phyloP scores from a whole-genome alignment of 2,329 filamentous ascomycete species.

The Westerdykella sp. region DNA sequence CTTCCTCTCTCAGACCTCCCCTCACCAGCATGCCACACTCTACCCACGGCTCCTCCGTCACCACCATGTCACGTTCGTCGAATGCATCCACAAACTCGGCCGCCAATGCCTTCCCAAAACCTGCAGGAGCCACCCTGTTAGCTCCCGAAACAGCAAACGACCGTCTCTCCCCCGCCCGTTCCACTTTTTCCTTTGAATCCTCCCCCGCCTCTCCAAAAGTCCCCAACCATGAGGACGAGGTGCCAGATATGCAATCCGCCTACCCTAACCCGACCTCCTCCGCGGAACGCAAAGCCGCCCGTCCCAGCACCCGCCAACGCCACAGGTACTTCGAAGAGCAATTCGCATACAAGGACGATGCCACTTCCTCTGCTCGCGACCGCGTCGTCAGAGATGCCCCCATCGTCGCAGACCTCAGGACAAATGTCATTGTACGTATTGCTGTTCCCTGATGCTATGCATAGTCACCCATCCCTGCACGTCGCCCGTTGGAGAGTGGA shows the following conservation, averaged over 20 bases:
- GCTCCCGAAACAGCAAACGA: conserved; percentile 21
- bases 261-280: conserved; percentile 17
- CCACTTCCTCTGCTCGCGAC: conserved; percentile 35
- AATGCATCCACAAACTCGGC: conserved; percentile 31
- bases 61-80: conserved; percentile 32
- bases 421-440: conserved; percentile 47
- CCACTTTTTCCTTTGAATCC: conserved; percentile 35
- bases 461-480: not conserved
- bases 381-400: conserved; percentile 42
- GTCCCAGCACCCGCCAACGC: conserved; percentile 26
- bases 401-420: conserved; percentile 44
- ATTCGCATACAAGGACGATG: conserved; percentile 34
- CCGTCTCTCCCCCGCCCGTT: conserved; percentile 32
- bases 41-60: conserved; percentile 22
- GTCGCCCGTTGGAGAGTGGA: too few species aligned
- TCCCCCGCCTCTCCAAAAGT: conserved; percentile 25
- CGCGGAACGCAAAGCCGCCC: conserved; percentile 13
- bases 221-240: conserved; percentile 5
- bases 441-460: too few species aligned
- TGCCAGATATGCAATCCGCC: conserved; percentile 9
- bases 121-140: conserved; percentile 27
- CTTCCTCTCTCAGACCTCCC: not conserved
- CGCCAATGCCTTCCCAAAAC: conserved; percentile 27
- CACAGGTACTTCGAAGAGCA: conserved; percentile 36
- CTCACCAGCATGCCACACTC: conserved; percentile 32